Percentiles rank a stretch among this genome's conserved stretches.
Conservation (phyloP, 805 yeast genomes). For the Starmerella bombicola region DNA sequence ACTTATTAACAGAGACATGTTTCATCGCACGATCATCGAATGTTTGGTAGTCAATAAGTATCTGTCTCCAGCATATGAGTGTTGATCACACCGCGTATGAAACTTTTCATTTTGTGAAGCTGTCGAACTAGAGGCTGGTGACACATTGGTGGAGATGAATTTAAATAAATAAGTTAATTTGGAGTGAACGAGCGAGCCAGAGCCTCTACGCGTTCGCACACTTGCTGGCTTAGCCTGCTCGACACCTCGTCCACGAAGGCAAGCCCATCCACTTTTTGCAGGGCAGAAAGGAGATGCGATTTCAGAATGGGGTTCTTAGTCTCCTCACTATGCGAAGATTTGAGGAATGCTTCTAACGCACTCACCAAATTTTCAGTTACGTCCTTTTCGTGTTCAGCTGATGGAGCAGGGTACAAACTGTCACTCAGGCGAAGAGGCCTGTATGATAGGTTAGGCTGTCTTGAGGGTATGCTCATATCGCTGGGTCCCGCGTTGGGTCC, state of each 20-base stretch:
- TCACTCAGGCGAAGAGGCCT: background rate
- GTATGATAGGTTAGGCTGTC: background rate
- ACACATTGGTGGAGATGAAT: too few relatives aligned
- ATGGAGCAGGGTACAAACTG: background rate
- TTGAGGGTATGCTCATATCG: background rate
- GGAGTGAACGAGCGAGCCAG: too few relatives aligned
- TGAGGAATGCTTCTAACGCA: constrained; percentile 10
- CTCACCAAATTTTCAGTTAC: background rate
- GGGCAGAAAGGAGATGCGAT: constrained; percentile 15
- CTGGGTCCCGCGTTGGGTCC: background rate
- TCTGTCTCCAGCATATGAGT: too few relatives aligned
- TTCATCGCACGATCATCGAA: too few relatives aligned
- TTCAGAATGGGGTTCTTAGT: constrained; percentile 5
- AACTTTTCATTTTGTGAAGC: too few relatives aligned
- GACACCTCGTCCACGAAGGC: constrained; percentile 9
- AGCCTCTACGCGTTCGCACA: background rate
- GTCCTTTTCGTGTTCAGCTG: background rate
- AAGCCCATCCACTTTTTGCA: constrained; percentile 17
- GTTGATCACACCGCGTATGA: too few relatives aligned
- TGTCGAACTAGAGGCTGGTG: too few relatives aligned
- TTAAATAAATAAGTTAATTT: too few relatives aligned
- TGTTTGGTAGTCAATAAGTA: too few relatives aligned
- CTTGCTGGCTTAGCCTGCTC: background rate
- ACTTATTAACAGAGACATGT: too few relatives aligned
- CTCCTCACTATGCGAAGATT: background rate